Percentiles rank a stretch among this genome's conserved stretches.
These are phyloP conservation scores for Colletotrichum lentis DNA, from an alignment of 2,329 filamentous ascomycete species.

Conservation along the genomic window DNA sequence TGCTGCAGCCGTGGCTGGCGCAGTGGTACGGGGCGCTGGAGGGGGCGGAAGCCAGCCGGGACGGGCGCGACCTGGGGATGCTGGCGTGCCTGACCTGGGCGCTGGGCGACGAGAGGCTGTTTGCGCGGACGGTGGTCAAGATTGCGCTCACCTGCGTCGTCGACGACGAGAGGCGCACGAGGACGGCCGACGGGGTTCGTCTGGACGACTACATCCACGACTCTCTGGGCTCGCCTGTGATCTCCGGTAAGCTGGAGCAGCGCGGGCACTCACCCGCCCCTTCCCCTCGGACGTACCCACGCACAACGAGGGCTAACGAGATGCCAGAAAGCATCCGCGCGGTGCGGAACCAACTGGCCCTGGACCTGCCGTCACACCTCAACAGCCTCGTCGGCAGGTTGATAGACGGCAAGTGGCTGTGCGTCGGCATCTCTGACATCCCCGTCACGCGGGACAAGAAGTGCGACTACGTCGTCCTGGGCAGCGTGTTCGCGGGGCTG, in stretches of 20 bases:
- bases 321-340: conserved; percentile 21
- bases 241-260: conserved; percentile 5
- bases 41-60: background rate
- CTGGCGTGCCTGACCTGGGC: conserved; percentile 25
- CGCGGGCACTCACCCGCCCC: no score
- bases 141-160: conserved; percentile 15
- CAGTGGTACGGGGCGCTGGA: conserved; percentile 19
- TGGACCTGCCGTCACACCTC: conserved; percentile 25
- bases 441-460: conserved; percentile 30
- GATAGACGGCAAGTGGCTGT: conserved; percentile 32
- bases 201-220: conserved; percentile 24
- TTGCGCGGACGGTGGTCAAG: conserved; percentile 1
- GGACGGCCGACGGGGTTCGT: conserved; percentile 10
- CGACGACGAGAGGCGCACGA: background rate
- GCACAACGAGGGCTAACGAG: background rate
- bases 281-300: no score
- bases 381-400: conserved; percentile 14
- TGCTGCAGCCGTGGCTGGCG: conserved; percentile 30
- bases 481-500: conserved; percentile 25
- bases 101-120: conserved; percentile 25
- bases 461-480: conserved; percentile 32
- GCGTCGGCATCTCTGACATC: conserved; percentile 28
- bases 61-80: conserved; percentile 10
- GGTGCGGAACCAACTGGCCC: conserved; percentile 9
- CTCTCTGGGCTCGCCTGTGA: conserved; percentile 23